Percentiles rank a stretch among this genome's conserved stretches.
Conservation (phyloP, 108 stramenopile species). For the Thalassiosira profunda region DNA sequence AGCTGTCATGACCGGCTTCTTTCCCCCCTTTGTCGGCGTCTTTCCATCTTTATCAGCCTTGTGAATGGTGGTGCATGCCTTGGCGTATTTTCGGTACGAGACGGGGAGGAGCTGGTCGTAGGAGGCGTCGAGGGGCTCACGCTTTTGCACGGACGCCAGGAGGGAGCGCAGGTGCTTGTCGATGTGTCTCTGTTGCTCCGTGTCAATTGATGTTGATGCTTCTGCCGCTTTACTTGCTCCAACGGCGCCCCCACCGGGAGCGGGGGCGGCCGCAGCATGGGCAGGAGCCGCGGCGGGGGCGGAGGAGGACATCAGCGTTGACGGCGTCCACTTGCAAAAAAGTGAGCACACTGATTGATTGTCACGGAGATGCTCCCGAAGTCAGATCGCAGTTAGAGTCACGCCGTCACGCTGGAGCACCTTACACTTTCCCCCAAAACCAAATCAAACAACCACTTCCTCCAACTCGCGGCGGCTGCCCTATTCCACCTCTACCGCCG, state of each 20-base stretch:
- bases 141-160: slow-evolving; percentile 33
- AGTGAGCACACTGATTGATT: no score
- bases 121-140: slow-evolving; percentile 81
- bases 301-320: no score
- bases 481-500: no score
- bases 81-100: slow-evolving; percentile 55
- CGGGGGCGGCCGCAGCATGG: background rate
- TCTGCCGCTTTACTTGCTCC: background rate
- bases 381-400: no score
- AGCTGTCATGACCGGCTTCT: slow-evolving; percentile 25
- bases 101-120: slow-evolving; percentile 70
- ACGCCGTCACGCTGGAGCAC: no score
- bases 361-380: no score
- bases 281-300: background rate
- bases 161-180: slow-evolving; percentile 35
- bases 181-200: slow-evolving; percentile 36
- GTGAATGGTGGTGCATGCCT: slow-evolving; percentile 44
- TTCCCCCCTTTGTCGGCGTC: background rate
- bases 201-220: background rate
- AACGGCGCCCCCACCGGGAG: background rate
- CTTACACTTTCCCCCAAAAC: no score
- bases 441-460: no score
- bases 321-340: no score
- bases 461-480: no score
- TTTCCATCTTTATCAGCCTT: slow-evolving; percentile 50